Conservation (phyloP, 805 yeast genomes). For the Kuraishia borneana region DNA sequence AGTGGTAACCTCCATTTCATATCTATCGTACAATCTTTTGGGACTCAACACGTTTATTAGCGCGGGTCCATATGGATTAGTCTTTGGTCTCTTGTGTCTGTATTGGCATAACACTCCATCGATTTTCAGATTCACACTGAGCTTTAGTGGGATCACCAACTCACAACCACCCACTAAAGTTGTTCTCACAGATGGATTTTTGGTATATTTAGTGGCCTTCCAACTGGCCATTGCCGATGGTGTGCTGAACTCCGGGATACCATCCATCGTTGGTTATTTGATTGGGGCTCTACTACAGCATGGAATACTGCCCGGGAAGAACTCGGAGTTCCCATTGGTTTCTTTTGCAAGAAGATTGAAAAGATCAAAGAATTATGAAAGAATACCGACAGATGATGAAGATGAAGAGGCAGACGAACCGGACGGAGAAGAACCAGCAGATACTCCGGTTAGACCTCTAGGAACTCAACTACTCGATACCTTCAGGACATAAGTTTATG, state of each 20-base stretch:
- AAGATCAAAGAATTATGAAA: conserved; percentile 1
- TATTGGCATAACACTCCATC: conserved; percentile 28
- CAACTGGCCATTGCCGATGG: conserved; percentile 35
- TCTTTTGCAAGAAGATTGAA: conserved; percentile 6
- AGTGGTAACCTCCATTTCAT: conserved; percentile 22
- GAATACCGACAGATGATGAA: conserved; percentile 4
- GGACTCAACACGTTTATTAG: conserved; percentile 30
- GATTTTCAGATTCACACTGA: conserved; percentile 25
- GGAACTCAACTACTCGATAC: conserved; percentile 53
- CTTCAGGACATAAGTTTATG: conserved; percentile 28
- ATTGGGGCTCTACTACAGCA: conserved; percentile 31
- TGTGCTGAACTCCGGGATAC: conserved; percentile 20
- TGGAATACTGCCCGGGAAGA: conserved; percentile 30
- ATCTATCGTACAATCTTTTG: conserved; percentile 14
- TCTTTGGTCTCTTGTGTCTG: conserved; percentile 26
- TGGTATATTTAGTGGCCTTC: conserved; percentile 16
- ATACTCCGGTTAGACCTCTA: conserved; percentile 50
- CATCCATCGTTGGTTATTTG: conserved; percentile 28
- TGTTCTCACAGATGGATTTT: conserved; percentile 21
- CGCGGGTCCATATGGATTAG: conserved; percentile 30
- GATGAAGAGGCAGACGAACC: conserved; percentile 19
- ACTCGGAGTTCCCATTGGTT: conserved; percentile 20
- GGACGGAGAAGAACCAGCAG: conserved; percentile 29
- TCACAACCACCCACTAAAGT: conserved; percentile 13
- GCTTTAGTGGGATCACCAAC: conserved; percentile 20